Evolutionary conservation across 192 early-diverging fungal genomes (phyloP), one percentile per base, ranked within the genome.

Genomic region (Mycoemilia scoparia): DNA sequence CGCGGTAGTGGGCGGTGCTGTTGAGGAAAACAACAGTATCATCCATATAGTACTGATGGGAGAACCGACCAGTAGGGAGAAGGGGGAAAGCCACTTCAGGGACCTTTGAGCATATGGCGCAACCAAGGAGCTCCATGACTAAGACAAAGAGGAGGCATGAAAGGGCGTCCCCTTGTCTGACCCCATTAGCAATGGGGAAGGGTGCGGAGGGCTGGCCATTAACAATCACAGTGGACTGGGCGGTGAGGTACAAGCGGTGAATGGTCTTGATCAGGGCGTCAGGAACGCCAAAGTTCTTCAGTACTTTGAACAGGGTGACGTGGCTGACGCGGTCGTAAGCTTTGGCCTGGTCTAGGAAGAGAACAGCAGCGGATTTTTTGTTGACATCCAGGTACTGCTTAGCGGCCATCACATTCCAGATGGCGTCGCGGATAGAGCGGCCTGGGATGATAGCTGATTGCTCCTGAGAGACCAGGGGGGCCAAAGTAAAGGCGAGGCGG

Each of bases 311-410:
- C n/a, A 50, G 21, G 4, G 40, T 15, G 11, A 21, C 21, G 16
- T 50, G 48, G 17, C 29, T 17, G 9, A 50, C 29, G 3, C 29
- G 32, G 8, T 43, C 34, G 9, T 28, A 43, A 0, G 48, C 40
- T 14, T 50, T 50, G 7, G 29, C 39, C 18, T 41, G 39, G 14
- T 50, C 39, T 0, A 50, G 40, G 29, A 50, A 43, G 19, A 43
- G 34, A 22, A 50, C 24, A 0, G 34, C 29, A 3, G 32, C 34
- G 7, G 33, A 30, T 0, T 0, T 21, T 7, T 15, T 1, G 1
- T 4, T 8, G 17, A 9, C 0, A 11, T 38, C 35, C 4, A 42
- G 24, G 29, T 49, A 36, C 21, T 43, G 33, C 2, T 7, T n/a
- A 8, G 19, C 17, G 0, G 39, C 34, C 40, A 39, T 36, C 7